These are phyloP conservation scores for Naganishia antarctica DNA, from an alignment of 768 basidiomycete genomes.

Conservation along the genomic window DNA sequence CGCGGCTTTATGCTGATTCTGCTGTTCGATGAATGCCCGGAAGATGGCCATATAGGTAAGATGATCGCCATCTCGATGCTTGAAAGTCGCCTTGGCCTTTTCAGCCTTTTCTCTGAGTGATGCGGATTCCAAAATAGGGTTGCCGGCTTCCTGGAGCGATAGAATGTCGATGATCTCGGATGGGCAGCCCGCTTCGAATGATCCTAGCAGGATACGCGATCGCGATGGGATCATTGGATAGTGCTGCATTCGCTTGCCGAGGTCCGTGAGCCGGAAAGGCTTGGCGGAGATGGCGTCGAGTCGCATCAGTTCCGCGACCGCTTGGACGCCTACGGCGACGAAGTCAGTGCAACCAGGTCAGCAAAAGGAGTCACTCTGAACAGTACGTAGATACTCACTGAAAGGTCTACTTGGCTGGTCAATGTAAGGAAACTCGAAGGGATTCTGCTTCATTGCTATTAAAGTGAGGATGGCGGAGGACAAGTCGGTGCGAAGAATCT, in stretches of 20 bases:
- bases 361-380: too few species aligned
- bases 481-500: slow-evolving; percentile 82
- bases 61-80: slow-evolving; percentile 83
- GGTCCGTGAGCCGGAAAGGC: slow-evolving; percentile 56
- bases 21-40: slow-evolving; percentile 64
- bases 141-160: slow-evolving; percentile 73
- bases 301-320: slow-evolving; percentile 59
- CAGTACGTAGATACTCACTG: too few species aligned
- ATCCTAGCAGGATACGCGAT: slow-evolving; percentile 73
- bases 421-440: slow-evolving; percentile 79
- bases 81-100: slow-evolving; percentile 66
- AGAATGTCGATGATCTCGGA: slow-evolving; percentile 77
- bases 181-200: slow-evolving; percentile 67
- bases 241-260: slow-evolving; percentile 78
- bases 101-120: slow-evolving; percentile 66
- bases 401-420: slow-evolving; percentile 63
- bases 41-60: slow-evolving; percentile 82
- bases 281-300: slow-evolving; percentile 62
- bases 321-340: slow-evolving; percentile 42
- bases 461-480: slow-evolving; percentile 78
- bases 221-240: slow-evolving; percentile 87
- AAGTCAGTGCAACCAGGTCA: background rate
- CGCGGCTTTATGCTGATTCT: slow-evolving; percentile 10
- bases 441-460: slow-evolving; percentile 73
- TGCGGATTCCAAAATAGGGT: slow-evolving; percentile 68